These are phyloP conservation scores for Trichoderma sp. DNA, from an alignment of 2,329 filamentous ascomycete species.

Conservation along the genomic window DNA sequence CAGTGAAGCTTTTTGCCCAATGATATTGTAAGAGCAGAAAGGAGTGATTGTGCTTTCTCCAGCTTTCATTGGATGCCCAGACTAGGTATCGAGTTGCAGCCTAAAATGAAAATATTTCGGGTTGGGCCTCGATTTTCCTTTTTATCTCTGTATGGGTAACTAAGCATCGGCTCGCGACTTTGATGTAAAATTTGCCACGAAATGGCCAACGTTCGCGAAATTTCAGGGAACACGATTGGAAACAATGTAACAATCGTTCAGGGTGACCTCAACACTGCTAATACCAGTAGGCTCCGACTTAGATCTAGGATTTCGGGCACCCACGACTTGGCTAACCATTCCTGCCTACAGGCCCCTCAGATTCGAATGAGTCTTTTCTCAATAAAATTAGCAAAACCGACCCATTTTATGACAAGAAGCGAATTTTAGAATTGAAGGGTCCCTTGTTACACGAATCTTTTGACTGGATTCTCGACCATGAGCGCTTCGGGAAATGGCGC, in stretches of 20 bases:
- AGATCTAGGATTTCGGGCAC: neutral
- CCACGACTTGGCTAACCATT: neutral
- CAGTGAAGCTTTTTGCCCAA: neutral
- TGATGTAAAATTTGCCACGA: neutral
- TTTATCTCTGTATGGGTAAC: neutral
- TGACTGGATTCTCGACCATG: constrained; percentile 36
- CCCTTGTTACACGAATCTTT: constrained; percentile 36
- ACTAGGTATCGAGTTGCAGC: neutral
- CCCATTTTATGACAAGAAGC: constrained; percentile 32
- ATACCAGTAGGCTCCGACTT: neutral
- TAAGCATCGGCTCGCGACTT: too few species aligned
- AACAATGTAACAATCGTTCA: neutral
- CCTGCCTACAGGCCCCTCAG: neutral
- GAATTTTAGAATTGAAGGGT: constrained; percentile 39
- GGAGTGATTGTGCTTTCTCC: neutral
- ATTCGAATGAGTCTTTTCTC: neutral
- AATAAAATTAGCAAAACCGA: neutral
- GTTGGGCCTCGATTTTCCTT: neutral
- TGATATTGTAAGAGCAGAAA: neutral
- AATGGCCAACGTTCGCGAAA: neutral
- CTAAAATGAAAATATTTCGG: too few species aligned
- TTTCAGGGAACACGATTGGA: neutral
- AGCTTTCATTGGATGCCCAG: neutral
- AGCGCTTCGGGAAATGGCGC: constrained; percentile 27
- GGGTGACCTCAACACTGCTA: neutral